A percentile compares a stretch with the other conserved stretches of the same genome.
phyloP scores from a whole-genome alignment of 23 red algal genomes.

The Gracilaria gracilis region DNA sequence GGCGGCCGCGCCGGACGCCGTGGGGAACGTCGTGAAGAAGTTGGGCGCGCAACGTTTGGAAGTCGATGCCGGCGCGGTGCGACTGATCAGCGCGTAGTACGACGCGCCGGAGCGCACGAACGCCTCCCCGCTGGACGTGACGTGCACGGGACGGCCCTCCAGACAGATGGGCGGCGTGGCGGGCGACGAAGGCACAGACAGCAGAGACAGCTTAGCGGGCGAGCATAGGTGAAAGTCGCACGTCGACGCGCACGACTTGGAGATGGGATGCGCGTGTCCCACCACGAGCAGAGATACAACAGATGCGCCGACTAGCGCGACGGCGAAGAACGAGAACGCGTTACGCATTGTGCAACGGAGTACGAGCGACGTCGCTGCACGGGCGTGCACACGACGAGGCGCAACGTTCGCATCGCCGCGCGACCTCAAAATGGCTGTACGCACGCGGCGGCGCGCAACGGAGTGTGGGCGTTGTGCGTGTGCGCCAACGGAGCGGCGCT shows the following conservation, averaged over 20 bases:
- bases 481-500: no score
- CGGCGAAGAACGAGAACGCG: no score
- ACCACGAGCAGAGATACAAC: not conserved
- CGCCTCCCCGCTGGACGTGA: not conserved
- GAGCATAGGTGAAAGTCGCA: slow-evolving; percentile 11
- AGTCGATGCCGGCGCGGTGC: not conserved
- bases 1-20: not conserved
- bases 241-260: not conserved
- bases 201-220: not conserved
- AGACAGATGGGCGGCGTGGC: slow-evolving; percentile 8
- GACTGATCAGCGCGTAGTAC: slow-evolving; percentile 15
- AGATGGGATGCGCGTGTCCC: not conserved
- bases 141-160: slow-evolving; percentile 17
- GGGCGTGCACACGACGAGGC: no score
- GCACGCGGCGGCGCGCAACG: no score
- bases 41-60: not conserved
- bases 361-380: no score
- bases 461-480: no score
- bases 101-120: slow-evolving; percentile 22
- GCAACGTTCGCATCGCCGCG: no score
- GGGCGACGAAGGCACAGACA: not conserved
- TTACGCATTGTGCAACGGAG: no score
- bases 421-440: no score
- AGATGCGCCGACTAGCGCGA: not conserved
- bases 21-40: not conserved